Evolutionary conservation across 441 rosid species (phyloP).

Genomic region (Lepidium campestre): DNA sequence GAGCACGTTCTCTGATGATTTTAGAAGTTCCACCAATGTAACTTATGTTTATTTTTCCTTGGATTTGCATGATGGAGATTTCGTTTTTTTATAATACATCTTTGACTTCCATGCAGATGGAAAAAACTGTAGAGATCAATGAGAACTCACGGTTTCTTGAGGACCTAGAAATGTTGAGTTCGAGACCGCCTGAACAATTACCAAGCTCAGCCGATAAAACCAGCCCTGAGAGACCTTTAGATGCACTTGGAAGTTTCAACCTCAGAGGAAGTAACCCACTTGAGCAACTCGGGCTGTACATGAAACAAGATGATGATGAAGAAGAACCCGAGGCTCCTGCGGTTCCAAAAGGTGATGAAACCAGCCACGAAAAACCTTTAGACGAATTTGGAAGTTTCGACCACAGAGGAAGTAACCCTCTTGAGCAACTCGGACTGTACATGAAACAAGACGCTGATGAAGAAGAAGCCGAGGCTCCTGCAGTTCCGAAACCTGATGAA

Average conservation of each 20-base stretch:
- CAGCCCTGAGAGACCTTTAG: constrained; percentile 48
- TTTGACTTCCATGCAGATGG: constrained; percentile 47
- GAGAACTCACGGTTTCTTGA: constrained; percentile 65
- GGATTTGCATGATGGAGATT: not conserved
- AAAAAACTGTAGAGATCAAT: constrained; percentile 67
- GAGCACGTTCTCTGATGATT: not conserved
- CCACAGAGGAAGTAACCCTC: constrained; percentile 46
- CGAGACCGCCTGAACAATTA: constrained; percentile 42
- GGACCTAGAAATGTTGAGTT: constrained; percentile 67
- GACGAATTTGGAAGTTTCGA: constrained; percentile 61
- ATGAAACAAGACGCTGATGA: constrained; percentile 45
- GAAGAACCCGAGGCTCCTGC: not conserved
- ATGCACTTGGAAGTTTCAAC: constrained; percentile 57
- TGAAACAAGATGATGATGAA: constrained; percentile 41
- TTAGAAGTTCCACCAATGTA: not conserved
- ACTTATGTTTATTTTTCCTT: not conserved
- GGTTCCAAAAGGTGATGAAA: constrained; percentile 30
- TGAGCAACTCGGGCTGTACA: constrained; percentile 66
- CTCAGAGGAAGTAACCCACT: constrained; percentile 54
- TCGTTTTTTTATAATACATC: not conserved
- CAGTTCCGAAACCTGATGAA: constrained; percentile 26
- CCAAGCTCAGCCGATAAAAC: constrained; percentile 55
- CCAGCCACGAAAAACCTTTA: constrained; percentile 41
- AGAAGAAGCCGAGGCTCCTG: not conserved
- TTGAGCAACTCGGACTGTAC: constrained; percentile 63